Conservation (phyloP, 108 stramenopile species). For the Chaetoceros muelleri region DNA sequence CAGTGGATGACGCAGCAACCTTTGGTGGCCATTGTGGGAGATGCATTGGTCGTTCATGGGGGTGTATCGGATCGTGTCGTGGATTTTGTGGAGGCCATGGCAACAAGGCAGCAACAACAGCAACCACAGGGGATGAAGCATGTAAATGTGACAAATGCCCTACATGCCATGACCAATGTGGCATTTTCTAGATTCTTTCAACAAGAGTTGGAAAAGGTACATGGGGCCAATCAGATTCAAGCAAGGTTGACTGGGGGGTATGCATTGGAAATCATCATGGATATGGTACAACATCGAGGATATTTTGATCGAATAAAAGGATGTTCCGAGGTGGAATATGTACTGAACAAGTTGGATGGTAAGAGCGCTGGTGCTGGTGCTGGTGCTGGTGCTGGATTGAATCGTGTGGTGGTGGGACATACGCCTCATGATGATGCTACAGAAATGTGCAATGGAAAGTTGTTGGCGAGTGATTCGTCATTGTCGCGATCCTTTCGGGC, state of each 20-base stretch:
- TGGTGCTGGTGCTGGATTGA: background rate
- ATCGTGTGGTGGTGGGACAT: slow-evolving; percentile 6
- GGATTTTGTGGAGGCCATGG: background rate
- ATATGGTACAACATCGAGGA: background rate
- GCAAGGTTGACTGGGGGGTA: background rate
- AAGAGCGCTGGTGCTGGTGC: background rate
- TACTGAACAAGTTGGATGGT: background rate
- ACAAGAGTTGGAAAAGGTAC: slow-evolving; percentile 1
- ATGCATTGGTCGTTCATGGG: slow-evolving; percentile 8
- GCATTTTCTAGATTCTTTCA: background rate
- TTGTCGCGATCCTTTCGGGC: slow-evolving; percentile 6
- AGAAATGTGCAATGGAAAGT: slow-evolving; percentile 7
- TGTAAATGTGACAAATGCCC: too few species aligned
- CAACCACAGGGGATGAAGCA: background rate
- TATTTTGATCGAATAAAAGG: background rate
- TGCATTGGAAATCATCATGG: background rate
- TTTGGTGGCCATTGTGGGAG: slow-evolving; percentile 7
- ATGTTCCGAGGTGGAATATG: background rate
- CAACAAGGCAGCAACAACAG: too few species aligned
- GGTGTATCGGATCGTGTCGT: background rate
- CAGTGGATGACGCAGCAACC: slow-evolving; percentile 11
- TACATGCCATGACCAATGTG: background rate
- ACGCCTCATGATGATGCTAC: slow-evolving; percentile 2
- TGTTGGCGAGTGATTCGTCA: slow-evolving; percentile 8
- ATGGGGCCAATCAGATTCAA: slow-evolving; percentile 6